Evolutionary conservation across 2,329 filamentous ascomycete species (phyloP), one percentile per base, ranked within the genome.

Genomic region (Coniella lustricola): DNA sequence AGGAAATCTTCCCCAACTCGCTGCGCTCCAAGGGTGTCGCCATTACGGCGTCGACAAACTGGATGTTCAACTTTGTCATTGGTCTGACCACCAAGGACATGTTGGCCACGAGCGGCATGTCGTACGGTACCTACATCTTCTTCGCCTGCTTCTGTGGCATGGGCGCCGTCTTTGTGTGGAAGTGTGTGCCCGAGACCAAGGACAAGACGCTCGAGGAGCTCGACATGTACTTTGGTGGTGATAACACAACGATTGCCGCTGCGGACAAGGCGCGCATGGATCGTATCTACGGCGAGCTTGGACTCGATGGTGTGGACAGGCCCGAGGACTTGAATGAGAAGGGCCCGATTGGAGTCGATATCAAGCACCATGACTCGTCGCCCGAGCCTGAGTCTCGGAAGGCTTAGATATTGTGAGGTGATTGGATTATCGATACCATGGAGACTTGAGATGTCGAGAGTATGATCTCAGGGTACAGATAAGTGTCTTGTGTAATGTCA

Each of bases 131-230:
- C 49, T 73, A 71, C 44, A 65, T 73, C 44, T 63, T 73, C 44
- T 72, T 71, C 46, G 68, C 67, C 3, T 61, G 62, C 41, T 59
- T 71, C 45, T 70, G 68, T 46, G 59, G 53, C 56, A 43, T 46
- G 29, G 50, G 50, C 7, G 48, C 47, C 3, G 4, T 34, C 0
- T 68, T 68, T 43, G 62, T 68, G 21, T 67, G 60, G 56, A 57
- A 56, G 32, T 65, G 62, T 39, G 64, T 62, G 14, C 66, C 66
- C 8, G 54, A 56, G 45, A 56, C 54, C 3, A 55, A 55, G 38
- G 53, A 53, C 32, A 56, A 55, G 48, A 55, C 53, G 8, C 50
- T 56, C 3, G 54, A 56, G 45, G 53, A 54, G 31, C 45, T 56
- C 18, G 54, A 56, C 10, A 48, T 56, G 47, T 59, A 62, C 59